These are phyloP conservation scores for Penicillium digitatum DNA, from an alignment of 2,329 filamentous ascomycete species.

Conservation along the genomic window DNA sequence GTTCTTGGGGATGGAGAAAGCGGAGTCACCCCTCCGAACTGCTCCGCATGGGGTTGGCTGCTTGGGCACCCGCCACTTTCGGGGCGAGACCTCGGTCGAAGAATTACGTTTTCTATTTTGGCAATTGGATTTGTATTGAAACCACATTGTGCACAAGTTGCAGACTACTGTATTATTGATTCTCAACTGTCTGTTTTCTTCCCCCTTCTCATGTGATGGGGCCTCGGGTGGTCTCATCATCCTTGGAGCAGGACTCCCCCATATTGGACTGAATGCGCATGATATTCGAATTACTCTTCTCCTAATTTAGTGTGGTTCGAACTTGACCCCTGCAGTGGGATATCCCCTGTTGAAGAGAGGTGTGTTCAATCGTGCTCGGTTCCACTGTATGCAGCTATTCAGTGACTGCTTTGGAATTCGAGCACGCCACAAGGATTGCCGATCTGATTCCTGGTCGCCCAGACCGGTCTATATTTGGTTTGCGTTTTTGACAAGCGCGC, in stretches of 20 bases:
- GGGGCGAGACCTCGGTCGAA: slow-evolving; percentile 11
- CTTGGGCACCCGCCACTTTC: slow-evolving; percentile 2
- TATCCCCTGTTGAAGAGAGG: background rate
- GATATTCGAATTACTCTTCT: background rate
- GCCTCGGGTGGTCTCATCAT: slow-evolving; percentile 1
- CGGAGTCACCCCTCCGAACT: slow-evolving; percentile 27
- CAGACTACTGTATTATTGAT: background rate
- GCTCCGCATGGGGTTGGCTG: slow-evolving; percentile 19
- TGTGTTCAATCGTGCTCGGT: background rate
- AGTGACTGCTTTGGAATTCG: slow-evolving; percentile 3
- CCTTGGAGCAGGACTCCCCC: background rate
- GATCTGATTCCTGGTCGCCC: background rate
- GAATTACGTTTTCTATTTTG: background rate
- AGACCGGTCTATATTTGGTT: background rate
- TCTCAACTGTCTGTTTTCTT: background rate
- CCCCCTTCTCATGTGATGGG: background rate
- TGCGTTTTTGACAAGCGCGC: background rate
- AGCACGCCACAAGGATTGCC: slow-evolving; percentile 8
- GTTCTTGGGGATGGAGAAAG: slow-evolving; percentile 17
- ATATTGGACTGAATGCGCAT: background rate
- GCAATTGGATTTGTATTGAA: background rate
- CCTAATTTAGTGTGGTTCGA: background rate
- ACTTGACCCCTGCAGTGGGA: background rate
- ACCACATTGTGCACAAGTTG: background rate
- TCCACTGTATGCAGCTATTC: slow-evolving; percentile 4